These are phyloP conservation scores for Cystobasidium ongulense DNA, from an alignment of 768 basidiomycete species.

Conservation along the genomic window DNA sequence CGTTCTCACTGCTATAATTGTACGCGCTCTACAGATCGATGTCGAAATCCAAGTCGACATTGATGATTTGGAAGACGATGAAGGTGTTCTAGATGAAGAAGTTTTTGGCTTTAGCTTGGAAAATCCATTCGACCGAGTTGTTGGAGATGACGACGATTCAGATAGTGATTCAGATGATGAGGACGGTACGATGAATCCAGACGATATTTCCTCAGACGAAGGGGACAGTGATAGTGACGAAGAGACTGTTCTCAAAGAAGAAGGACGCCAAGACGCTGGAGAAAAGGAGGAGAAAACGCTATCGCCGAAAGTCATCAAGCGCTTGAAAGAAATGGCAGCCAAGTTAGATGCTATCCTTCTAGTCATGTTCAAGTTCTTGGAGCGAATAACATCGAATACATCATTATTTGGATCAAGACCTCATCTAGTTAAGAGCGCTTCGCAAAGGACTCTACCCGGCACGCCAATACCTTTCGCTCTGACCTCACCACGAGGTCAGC, in stretches of 20 bases:
- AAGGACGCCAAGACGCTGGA: slow-evolving; percentile 37
- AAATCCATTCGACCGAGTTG: slow-evolving; percentile 31
- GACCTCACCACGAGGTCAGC: background rate
- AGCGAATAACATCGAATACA: slow-evolving; percentile 44
- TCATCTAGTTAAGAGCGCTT: background rate
- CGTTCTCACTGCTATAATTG: slow-evolving; percentile 75
- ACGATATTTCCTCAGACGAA: slow-evolving; percentile 68
- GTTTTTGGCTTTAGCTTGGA: slow-evolving; percentile 31
- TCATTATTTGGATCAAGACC: background rate
- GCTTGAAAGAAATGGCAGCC: slow-evolving; percentile 75
- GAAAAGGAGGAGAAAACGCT: slow-evolving; percentile 35
- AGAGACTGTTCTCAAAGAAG: slow-evolving; percentile 27
- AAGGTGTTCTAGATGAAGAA: slow-evolving; percentile 39
- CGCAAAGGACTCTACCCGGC: background rate
- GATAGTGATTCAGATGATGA: slow-evolving; percentile 32
- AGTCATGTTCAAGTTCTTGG: slow-evolving; percentile 76
- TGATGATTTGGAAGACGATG: slow-evolving; percentile 75
- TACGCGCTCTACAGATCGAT: slow-evolving; percentile 92
- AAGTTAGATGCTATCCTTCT: slow-evolving; percentile 84
- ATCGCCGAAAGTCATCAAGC: slow-evolving; percentile 48
- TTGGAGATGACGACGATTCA: slow-evolving; percentile 39
- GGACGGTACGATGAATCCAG: slow-evolving; percentile 41
- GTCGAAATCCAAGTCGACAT: slow-evolving; percentile 95
- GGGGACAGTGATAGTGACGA: slow-evolving; percentile 42
- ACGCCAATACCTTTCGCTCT: background rate